These are phyloP conservation scores for Antrodiella citrinella DNA, from an alignment of 768 basidiomycete genomes.

Conservation along the genomic window DNA sequence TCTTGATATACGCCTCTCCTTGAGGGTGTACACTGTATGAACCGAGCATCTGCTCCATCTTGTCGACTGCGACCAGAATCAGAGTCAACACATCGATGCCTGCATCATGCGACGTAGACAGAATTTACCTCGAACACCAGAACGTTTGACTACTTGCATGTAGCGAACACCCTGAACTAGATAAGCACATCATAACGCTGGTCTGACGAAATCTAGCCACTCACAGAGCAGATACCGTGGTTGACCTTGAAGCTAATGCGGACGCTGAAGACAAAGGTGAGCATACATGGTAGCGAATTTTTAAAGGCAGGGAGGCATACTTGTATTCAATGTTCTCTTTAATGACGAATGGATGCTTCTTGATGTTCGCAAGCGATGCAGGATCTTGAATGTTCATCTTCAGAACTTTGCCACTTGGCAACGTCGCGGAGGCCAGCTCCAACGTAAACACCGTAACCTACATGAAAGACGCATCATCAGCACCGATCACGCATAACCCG, in stretches of 20 bases:
- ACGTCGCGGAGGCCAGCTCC: conserved; percentile 70
- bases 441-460: conserved; percentile 70
- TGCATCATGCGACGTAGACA: not conserved
- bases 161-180: conserved; percentile 67
- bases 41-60: conserved; percentile 89
- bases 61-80: conserved; percentile 75
- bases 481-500: not conserved
- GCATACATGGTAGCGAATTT: not conserved
- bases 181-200: conserved; percentile 8
- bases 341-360: conserved; percentile 72
- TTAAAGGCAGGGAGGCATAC: conserved; percentile 33
- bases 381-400: conserved; percentile 56
- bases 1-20: conserved; percentile 61
- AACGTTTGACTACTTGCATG: conserved; percentile 81
- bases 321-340: conserved; percentile 89
- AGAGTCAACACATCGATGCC: too few species aligned
- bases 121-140: conserved; percentile 58
- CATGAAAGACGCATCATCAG: conserved; percentile 1
- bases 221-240: conserved; percentile 79
- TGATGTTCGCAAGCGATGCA: conserved; percentile 41
- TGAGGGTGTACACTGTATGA: conserved; percentile 76
- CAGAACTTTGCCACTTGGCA: conserved; percentile 52
- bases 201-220: conserved; percentile 18
- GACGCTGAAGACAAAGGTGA: conserved; percentile 39
- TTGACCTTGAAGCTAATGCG: conserved; percentile 82